phyloP scores from a whole-genome alignment of 495 filamentous ascomycete genomes.

The Staphylotrichum longicolle region DNA sequence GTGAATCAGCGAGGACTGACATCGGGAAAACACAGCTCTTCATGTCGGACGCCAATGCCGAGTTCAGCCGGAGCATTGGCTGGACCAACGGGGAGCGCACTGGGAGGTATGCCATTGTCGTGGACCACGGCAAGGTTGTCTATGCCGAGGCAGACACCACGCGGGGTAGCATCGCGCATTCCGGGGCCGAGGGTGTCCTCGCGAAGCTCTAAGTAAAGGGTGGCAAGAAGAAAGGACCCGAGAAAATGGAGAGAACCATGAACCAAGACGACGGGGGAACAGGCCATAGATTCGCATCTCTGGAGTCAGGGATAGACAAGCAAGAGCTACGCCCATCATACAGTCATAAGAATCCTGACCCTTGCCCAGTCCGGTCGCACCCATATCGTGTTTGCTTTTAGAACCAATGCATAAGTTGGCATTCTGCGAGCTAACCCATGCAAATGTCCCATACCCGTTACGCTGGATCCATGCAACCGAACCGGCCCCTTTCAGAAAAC shows the following conservation, averaged over 20 bases:
- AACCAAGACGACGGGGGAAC: neutral
- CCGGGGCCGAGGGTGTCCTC: slow-evolving; percentile 70
- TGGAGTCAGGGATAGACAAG: slow-evolving; percentile 1
- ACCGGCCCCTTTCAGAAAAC: slow-evolving; percentile 32
- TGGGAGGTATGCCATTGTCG: slow-evolving; percentile 75
- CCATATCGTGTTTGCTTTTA: slow-evolving; percentile 5
- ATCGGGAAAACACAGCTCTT: slow-evolving; percentile 64
- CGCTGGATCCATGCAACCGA: slow-evolving; percentile 37
- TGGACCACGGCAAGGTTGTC: slow-evolving; percentile 85
- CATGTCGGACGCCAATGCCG: slow-evolving; percentile 72
- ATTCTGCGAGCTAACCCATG: slow-evolving; percentile 40
- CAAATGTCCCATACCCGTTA: slow-evolving; percentile 29
- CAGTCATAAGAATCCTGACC: neutral
- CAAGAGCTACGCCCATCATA: slow-evolving; percentile 1
- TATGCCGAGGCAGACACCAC: slow-evolving; percentile 80
- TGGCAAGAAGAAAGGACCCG: neutral
- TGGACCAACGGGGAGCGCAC: slow-evolving; percentile 78
- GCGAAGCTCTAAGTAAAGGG: slow-evolving; percentile 55
- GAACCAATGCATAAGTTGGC: slow-evolving; percentile 35
- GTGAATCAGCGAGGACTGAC: neutral
- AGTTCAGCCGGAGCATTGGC: slow-evolving; percentile 78
- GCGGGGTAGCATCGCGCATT: slow-evolving; percentile 66
- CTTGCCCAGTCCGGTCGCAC: neutral
- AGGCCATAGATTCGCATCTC: slow-evolving; percentile 22
- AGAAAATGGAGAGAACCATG: too few species aligned